These are phyloP conservation scores for Penicillium pulvis DNA, from an alignment of 495 filamentous ascomycete genomes.

Conservation along the genomic window DNA sequence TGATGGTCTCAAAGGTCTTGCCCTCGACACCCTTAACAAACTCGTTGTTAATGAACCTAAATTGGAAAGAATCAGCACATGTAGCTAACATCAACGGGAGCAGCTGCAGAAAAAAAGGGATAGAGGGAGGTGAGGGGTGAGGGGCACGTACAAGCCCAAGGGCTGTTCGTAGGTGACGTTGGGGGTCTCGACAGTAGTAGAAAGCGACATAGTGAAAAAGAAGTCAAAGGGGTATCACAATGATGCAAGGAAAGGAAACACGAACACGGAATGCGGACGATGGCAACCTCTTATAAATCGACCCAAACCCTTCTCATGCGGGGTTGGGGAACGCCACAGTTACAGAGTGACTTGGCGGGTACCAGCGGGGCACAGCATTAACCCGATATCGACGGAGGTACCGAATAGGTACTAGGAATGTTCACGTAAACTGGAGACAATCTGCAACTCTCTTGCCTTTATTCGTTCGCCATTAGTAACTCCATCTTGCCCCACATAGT, in stretches of 20 bases:
- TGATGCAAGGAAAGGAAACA: slow-evolving; percentile 11
- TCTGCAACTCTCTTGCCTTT: neutral
- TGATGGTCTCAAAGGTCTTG: slow-evolving; percentile 79
- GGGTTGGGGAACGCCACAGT: slow-evolving; percentile 3
- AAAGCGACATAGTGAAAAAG: slow-evolving; percentile 40
- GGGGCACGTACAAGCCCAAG: slow-evolving; percentile 75
- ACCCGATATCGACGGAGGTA: neutral
- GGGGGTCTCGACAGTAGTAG: slow-evolving; percentile 44
- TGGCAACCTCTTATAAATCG: slow-evolving; percentile 4
- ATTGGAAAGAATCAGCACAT: slow-evolving; percentile 2
- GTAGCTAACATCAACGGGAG: neutral
- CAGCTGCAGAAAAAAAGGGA: neutral
- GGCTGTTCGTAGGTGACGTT: slow-evolving; percentile 74
- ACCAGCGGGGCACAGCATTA: neutral
- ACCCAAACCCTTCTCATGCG: slow-evolving; percentile 1
- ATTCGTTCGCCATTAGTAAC: neutral
- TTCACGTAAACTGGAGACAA: neutral
- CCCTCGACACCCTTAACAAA: slow-evolving; percentile 82
- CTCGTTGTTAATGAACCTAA: slow-evolving; percentile 98
- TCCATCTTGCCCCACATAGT: neutral
- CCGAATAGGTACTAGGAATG: neutral
- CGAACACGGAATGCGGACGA: slow-evolving; percentile 1
- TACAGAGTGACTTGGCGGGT: neutral
- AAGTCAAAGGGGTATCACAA: slow-evolving; percentile 21
- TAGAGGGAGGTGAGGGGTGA: neutral